Base-by-base conservation (phyloP, 2,329 filamentous ascomycete species). In the Aspergillus sp. region DNA sequence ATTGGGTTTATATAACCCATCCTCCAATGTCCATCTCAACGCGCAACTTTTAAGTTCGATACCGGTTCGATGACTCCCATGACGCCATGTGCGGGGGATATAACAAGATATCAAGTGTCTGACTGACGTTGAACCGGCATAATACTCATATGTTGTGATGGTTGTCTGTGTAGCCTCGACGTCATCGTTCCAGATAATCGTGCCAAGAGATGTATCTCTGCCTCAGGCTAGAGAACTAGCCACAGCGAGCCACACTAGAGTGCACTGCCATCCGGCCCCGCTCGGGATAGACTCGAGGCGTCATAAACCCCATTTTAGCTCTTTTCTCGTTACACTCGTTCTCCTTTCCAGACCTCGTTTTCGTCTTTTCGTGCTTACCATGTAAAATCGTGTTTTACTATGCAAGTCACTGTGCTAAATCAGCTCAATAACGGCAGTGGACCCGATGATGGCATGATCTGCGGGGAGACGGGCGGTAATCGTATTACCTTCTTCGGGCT, bases 391-490 rank as follows among this genome's bases (percentile, higher is more conserved):
- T 9, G 25, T 9, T 27, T 10, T 9, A 27, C 25, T 27, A 27
- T 27, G 7, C 9, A 4, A 9, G 25, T 9, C 25, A 4, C 7
- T 27, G 25, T 27, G 25, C 7, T 9, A 10, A 27, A 27, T 10
- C 25, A 9, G 25, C 25, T 9, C 25, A 27, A 27, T 27, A 27
- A 27, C 25, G 25, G 25, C 25, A 27, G 51, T 49, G 51, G 51
- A 49, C 39, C 45, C 43, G 27, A 51, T 50, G 46, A 50, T 43
- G 52, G 50, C 50, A 54, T 53, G 47, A 56, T 58, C 50, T 49
- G 47, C 51, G 43, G 49, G 41, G 41, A 35, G 25, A 13, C 12
- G 7, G 22, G 27, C 13, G 32, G 32, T 35, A 35, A 35, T 27
- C 7, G 25, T 35, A 35, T 35, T 35, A 35, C 9, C 12, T 13